Base-by-base conservation (phyloP, 108 stramenopile species). In the Nannochloropsis oceanica region DNA sequence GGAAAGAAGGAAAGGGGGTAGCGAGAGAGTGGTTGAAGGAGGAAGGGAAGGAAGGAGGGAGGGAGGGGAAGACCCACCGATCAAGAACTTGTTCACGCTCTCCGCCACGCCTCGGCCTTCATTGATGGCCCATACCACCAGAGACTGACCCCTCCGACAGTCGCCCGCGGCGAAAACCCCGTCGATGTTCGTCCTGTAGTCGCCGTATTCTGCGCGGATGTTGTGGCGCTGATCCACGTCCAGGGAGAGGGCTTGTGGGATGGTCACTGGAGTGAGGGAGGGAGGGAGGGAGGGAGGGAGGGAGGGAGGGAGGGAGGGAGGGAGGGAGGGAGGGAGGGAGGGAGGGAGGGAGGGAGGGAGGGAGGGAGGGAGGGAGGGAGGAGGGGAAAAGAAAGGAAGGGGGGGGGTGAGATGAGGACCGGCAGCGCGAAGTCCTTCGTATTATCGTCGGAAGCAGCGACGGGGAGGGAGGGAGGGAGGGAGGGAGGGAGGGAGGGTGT, bases 101-200 rank as follows among this genome's bases (percentile, higher is more conserved):
- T 94, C 94, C 14, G 97, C 97, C 20, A 94, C 94, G 42, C 97
- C 97, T 83, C 97, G 93, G 24, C 97, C 97, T 89, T 98, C 97
- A 86, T 98, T 94, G 90, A 98, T 98, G 43, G 97, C 97, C 97
- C 97, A 98, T 18, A 98, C 97, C 80, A 98, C 97, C 84, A 98
- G 91, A 50, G 92, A 93, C 92, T 98, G 97, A 20, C 97, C 96
- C 34, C 97, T 92, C 81, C 97, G 94, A 91, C 97, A 98, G 92
- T 98, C 97, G 13, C 97, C 97, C 44, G 94, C 96, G 12, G 97
- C 96, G 92, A 98, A 98, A 80, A 97, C 96, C 46, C 97, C 97
- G 87, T 97, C 96, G 13, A 95, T 84, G 43, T 83, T 93, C 24
- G 96, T 96, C 43, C 94, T 92, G 93, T 89, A 98, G 84, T 98